Base-by-base conservation (phyloP, 139 green algal species). In the Chlorella sp. region DNA sequence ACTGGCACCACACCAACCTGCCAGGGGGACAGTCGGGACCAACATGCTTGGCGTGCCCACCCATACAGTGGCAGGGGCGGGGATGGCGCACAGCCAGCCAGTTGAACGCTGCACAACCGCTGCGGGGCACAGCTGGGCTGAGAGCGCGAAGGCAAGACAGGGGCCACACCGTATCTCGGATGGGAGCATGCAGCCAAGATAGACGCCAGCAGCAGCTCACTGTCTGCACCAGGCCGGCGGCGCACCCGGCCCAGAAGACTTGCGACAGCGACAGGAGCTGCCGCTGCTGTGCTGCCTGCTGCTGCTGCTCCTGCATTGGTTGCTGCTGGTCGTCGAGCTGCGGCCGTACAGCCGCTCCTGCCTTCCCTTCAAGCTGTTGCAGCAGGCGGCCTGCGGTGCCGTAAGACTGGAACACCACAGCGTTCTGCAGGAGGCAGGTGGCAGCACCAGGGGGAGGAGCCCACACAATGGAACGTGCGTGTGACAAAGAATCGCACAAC, bases 361-460 rank as follows among this genome's bases (percentile, higher is more conserved):
- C 20, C 69, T 76, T 36, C 39, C 11, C 25, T 63, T 23, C 81
- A 20, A 23, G 28, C 6, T 41, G 36, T 3, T 32, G 18, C 36
- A 88, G 65, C 62, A 41, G 84, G 30, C 70, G 83, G 15, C 9
- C 74, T 1, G 86, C 80, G 0, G 70, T 63, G 13, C 89, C 88
- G 74, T 92, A 91, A 0, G 88, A 65, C 56, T 95, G 91, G 39
- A 95, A 95, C 0, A 93, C 90, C 0, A 95, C 80, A 0, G 92
- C 92, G 23, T 88, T 94, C 86, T 95, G 91, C 34, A 84, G 72
- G 36, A 72, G 30, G 32, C 1, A 30, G 28, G 12, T 9, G 36
- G 15, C n/a, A 60, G 36, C 17, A 36, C n/a, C n/a, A n/a, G n/a
- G n/a, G 70, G 5, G 28, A 16, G 6, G 20, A 55, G 30, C 26